Conservation (phyloP, 208 protist species). For the Trichomonas tenax region DNA sequence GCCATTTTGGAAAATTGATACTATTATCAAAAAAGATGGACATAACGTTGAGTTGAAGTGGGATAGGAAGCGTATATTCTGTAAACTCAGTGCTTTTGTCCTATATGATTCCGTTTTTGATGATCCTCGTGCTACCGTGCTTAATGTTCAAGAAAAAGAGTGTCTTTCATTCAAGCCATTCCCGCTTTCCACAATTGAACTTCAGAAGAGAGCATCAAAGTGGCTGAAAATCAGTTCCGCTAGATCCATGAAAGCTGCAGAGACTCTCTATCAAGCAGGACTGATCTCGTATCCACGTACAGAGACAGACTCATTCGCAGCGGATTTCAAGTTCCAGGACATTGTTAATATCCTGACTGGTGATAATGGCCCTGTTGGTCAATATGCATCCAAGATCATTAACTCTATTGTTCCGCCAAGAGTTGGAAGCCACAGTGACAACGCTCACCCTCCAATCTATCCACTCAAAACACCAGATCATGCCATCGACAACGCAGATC, state of each 20-base stretch:
- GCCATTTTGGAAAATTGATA: background rate
- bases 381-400: background rate
- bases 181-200: conserved; percentile 82
- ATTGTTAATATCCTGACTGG: background rate
- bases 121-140: conserved; percentile 42
- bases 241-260: conserved; percentile 75
- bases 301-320: conserved; percentile 30
- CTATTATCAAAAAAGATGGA: conserved; percentile 47
- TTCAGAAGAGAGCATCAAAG: conserved; percentile 67
- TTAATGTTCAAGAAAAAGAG: background rate
- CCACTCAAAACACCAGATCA: conserved; percentile 49
- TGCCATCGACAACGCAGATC: conserved; percentile 27
- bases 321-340: conserved; percentile 7
- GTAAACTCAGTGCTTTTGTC: conserved; percentile 45
- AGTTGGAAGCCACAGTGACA: conserved; percentile 73
- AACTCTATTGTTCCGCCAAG: conserved; percentile 51
- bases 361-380: background rate
- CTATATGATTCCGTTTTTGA: conserved; percentile 44
- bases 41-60: background rate
- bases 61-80: conserved; percentile 45
- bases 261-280: conserved; percentile 74
- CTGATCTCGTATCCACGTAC: conserved; percentile 47
- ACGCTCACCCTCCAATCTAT: conserved; percentile 90
- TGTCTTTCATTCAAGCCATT: conserved; percentile 48
- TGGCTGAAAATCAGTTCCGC: conserved; percentile 66